Evolutionary conservation across 2,329 filamentous ascomycete genomes (phyloP).

Genomic region (Fusarium continuum): DNA sequence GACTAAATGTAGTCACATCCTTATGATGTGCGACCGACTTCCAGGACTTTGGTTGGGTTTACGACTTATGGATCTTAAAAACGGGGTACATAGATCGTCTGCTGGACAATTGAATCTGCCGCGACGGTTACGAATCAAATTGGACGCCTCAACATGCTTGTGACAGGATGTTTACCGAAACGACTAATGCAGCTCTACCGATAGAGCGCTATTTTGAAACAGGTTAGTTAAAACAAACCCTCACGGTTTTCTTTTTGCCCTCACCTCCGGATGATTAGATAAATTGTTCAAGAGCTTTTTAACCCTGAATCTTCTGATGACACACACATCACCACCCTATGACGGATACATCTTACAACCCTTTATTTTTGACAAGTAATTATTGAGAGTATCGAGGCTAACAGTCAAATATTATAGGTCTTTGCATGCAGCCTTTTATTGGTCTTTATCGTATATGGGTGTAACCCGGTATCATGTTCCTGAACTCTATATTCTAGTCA

Average conservation of each 20-base stretch:
- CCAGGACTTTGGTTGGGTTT: constrained; percentile 56
- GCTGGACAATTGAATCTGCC: constrained; percentile 54
- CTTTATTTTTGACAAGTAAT: constrained; percentile 33
- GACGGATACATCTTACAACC: constrained; percentile 53
- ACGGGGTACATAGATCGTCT: constrained; percentile 59
- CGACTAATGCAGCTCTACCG: constrained; percentile 15
- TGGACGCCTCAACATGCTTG: constrained; percentile 27
- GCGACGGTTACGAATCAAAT: constrained; percentile 48
- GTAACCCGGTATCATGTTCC: constrained; percentile 25
- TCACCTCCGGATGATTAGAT: constrained; percentile 63
- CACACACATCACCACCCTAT: constrained; percentile 65
- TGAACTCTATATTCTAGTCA: neutral
- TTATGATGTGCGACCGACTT: constrained; percentile 53
- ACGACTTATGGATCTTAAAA: constrained; percentile 54
- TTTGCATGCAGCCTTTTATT: constrained; percentile 11
- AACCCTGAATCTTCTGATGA: constrained; percentile 72
- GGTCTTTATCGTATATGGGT: constrained; percentile 18
- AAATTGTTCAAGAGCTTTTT: constrained; percentile 70
- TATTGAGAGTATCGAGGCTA: constrained; percentile 52
- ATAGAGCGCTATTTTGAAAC: constrained; percentile 32
- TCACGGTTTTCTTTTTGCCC: constrained; percentile 3
- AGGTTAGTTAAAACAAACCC: constrained; percentile 55
- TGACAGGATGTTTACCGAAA: constrained; percentile 38
- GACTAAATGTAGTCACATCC: constrained; percentile 58
- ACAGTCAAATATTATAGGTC: constrained; percentile 41